Conservation (phyloP, 2,329 filamentous ascomycete species). For the Emmonsiellopsis sp. region DNA sequence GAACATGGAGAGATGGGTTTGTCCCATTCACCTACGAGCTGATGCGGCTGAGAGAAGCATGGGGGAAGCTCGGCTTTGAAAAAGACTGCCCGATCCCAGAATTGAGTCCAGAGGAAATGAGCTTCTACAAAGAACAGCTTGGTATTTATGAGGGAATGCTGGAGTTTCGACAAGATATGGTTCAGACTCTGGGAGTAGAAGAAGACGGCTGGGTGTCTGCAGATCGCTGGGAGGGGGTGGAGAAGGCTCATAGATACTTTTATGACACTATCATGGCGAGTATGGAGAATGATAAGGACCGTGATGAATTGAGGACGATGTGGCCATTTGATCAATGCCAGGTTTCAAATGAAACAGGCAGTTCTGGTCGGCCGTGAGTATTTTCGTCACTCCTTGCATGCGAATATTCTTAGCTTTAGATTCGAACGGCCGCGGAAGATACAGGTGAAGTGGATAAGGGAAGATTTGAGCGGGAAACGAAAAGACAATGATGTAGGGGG, state of each 20-base stretch:
- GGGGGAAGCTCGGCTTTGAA: conserved; percentile 31
- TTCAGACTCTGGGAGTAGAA: conserved; percentile 12
- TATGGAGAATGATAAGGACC: conserved; percentile 11
- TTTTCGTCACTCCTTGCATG: neutral
- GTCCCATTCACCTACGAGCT: conserved; percentile 30
- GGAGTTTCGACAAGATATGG: conserved; percentile 10
- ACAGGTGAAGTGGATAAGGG: neutral
- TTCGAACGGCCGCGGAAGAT: neutral
- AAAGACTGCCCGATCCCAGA: conserved; percentile 13
- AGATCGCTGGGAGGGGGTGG: conserved; percentile 11
- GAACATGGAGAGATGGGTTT: conserved; percentile 35
- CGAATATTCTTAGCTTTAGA: neutral
- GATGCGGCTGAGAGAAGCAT: conserved; percentile 29
- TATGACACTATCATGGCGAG: conserved; percentile 9
- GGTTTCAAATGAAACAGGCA: neutral
- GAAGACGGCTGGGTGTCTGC: conserved; percentile 11
- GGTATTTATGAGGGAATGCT: conserved; percentile 9
- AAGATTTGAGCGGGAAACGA: neutral
- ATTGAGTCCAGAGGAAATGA: conserved; percentile 8
- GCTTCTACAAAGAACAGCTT: conserved; percentile 10
- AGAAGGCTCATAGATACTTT: conserved; percentile 7
- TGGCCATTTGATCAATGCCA: conserved; percentile 12
- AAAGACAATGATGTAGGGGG: neutral
- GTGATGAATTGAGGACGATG: conserved; percentile 13
- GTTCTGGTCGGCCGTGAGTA: neutral